Base-by-base conservation (phyloP, 257 asterid genomes). In the Solanum pinnatisectum region DNA sequence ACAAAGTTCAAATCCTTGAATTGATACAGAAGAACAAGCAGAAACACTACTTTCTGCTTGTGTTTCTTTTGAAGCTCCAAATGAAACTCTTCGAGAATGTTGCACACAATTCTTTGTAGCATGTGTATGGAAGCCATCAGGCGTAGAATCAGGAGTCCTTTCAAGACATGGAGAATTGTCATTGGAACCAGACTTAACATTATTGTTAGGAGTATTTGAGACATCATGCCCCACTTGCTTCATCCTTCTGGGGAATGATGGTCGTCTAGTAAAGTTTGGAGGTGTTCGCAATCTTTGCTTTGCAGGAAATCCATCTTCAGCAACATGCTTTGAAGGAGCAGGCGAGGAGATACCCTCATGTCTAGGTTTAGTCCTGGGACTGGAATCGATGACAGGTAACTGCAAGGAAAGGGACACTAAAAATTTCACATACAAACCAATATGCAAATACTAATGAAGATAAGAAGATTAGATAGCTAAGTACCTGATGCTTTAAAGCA, bases 401-500 rank as follows among this genome's bases (percentile, higher is more conserved):
- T 96, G 87, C 91, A 91, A 33, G 91, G 74, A 88, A 60, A 76
- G 82, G 76, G 13, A 9, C 40, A 81, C 82, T 74, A 74, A 74
- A 22, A 20, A 5, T 74, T 8, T 10, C 42, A 71, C 42, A 16
- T 78, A 40, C 37, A 78, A 78, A 25, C 84, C 63, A 42, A 78
- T 42, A 42, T 15, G 63, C 60, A 78, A 79, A 79, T 30, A 46
- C 68, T 9, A 30, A 37, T 46, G 40, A 18, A 27, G 85, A 46
- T 30, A 3, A 46, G 85, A 81, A 18, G 68, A 16, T 10, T 30
- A 10, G n/a, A 79, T 81, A 10, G 52, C 68, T 15, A 22, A 46
- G 67, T 93, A 96, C 99, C 99, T 94, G 96, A 89, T 96, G 96
- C 93, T 96, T 96, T 87, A 93, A 83, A 87, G 95, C 89, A 89